phyloP scores from a whole-genome alignment of 2,329 filamentous ascomycete species.

The Ploettnerulaceae sp. region DNA sequence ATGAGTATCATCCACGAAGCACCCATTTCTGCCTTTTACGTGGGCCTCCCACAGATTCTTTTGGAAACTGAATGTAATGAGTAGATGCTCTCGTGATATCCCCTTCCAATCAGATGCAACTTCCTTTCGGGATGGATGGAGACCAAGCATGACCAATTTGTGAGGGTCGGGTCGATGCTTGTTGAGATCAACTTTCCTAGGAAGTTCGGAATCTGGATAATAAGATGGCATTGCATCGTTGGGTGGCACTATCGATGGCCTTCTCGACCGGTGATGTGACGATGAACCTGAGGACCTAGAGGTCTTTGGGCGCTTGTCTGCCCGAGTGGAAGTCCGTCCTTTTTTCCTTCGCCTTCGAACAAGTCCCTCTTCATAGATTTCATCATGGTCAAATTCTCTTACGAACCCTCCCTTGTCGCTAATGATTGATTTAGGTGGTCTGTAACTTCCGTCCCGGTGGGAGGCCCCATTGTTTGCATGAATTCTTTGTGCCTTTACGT shows the following conservation, averaged over 20 bases:
- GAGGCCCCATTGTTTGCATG: background rate
- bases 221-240: background rate
- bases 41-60: constrained; percentile 59
- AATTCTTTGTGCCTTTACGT: constrained; percentile 32
- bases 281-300: constrained; percentile 44
- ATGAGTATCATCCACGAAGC: constrained; percentile 59
- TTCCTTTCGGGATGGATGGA: constrained; percentile 51
- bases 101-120: constrained; percentile 54
- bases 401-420: constrained; percentile 67
- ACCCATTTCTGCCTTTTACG: constrained; percentile 57
- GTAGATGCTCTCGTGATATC: constrained; percentile 70
- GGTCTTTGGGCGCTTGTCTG: constrained; percentile 21
- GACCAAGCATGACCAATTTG: background rate
- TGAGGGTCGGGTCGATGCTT: constrained; percentile 4
- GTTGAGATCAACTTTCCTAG: constrained; percentile 5
- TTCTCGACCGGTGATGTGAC: constrained; percentile 32
- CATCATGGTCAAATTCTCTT: constrained; percentile 51
- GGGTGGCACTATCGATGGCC: constrained; percentile 30
- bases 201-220: background rate
- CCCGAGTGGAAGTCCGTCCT: constrained; percentile 26
- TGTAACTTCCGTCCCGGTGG: background rate
- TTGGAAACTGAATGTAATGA: constrained; percentile 64
- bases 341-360: constrained; percentile 38
- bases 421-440: constrained; percentile 51
- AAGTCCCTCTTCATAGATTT: constrained; percentile 46